Percentiles rank a stretch among this genome's conserved stretches.
Evolutionary conservation across 208 protist genomes (phyloP).

Genomic region (Leishmania martiniquensis): DNA sequence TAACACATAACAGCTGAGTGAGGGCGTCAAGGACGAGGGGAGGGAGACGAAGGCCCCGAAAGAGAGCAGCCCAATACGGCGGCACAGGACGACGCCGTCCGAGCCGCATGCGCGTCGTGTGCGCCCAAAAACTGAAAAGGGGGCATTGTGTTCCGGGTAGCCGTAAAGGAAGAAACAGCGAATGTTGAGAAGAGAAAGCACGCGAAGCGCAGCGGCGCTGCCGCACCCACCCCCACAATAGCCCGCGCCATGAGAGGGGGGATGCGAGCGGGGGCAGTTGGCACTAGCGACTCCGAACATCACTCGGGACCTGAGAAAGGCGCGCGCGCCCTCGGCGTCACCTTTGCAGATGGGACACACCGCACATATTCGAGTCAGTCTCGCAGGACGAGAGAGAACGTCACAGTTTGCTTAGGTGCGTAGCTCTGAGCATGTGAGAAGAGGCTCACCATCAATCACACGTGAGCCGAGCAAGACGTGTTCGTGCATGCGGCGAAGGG

Average conservation of each 20-base stretch:
- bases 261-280: background rate
- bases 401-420: background rate
- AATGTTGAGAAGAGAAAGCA: background rate
- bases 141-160: background rate
- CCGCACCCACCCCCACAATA: background rate
- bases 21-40: background rate
- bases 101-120: background rate
- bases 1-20: no score
- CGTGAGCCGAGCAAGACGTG: background rate
- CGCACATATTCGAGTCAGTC: background rate
- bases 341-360: background rate
- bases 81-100: background rate
- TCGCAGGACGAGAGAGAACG: background rate
- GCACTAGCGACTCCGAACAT: background rate
- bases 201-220: background rate
- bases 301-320: background rate
- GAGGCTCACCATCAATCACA: background rate
- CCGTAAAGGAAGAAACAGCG: background rate
- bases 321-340: background rate
- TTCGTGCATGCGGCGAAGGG: background rate
- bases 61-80: background rate
- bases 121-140: background rate
- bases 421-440: background rate
- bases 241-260: background rate
- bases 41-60: background rate